Evolutionary conservation across 768 basidiomycete genomes (phyloP), one percentile per base, ranked within the genome.

Genomic region (Boletus rex-veris): DNA sequence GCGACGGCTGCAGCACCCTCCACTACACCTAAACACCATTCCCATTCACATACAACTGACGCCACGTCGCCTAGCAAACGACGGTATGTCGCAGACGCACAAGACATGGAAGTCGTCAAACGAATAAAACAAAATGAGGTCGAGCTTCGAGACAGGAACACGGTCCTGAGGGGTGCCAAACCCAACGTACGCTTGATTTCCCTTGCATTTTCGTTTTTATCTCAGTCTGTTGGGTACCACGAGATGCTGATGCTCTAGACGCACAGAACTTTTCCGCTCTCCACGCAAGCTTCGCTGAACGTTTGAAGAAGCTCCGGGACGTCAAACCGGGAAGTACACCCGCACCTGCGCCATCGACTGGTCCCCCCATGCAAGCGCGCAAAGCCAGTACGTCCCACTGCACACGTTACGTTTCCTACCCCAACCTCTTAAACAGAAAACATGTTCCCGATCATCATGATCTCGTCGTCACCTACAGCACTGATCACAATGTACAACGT

Each of bases 371-470:
- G 61, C 79, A 80, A 56, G 80, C 81, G 3, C 82, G 85, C 31
- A 91, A 90, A 80, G 78, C 85, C 37, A 80, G 88, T 86, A 65
- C 57, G 86, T 76, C 31, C 24, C 9, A 3, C 28, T 37, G 0
- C 31, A 15, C 1, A 40, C 42, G 16, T 9, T 15, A 7, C 1
- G 1, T 10, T 11, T 24, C 1, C 26, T 10, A n/a, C 16, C 6
- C 16, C 21, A 26, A 15, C 16, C 33, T 15, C 10, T 33, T 4
- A 24, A 16, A 7, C 69, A 90, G 86, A 81, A 58, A 84, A 84
- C 64, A 83, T 80, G 63, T 88, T 88, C 71, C 96, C 96, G 0
- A 98, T 99, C 65, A 97, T 98, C 71, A 89, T 98, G 76, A 94
- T 99, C 40, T 96, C 95, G 0, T 96, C 94, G 0, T 94, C 15